A percentile compares a stretch with the other conserved stretches of the same genome.
Evolutionary conservation across 257 asterid species (phyloP).

Genomic region (Salvia miltiorrhiza): DNA sequence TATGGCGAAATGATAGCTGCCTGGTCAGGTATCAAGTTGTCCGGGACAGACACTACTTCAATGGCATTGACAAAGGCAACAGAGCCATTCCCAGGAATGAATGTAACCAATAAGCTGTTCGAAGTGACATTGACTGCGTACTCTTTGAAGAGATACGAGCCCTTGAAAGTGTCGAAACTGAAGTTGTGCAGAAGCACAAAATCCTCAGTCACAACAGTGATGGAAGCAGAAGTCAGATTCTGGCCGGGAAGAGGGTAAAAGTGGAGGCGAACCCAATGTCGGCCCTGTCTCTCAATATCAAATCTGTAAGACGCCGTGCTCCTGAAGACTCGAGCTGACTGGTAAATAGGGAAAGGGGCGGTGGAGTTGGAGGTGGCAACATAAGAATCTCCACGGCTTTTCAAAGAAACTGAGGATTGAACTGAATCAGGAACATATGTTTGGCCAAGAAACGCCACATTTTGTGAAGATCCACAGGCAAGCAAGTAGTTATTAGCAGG

Average conservation of each 20-base stretch:
- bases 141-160: constrained; percentile 57
- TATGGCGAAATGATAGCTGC: constrained; percentile 36
- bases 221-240: constrained; percentile 49
- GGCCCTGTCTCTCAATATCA: constrained; percentile 39
- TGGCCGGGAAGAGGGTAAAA: constrained; percentile 53
- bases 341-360: constrained; percentile 59
- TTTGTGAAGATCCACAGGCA: constrained; percentile 70
- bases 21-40: constrained; percentile 49
- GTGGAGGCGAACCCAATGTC: constrained; percentile 75
- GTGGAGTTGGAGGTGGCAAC: constrained; percentile 50
- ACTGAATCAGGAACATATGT: constrained; percentile 50
- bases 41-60: constrained; percentile 65
- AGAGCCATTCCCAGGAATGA: constrained; percentile 50
- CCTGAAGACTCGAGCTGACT: constrained; percentile 52
- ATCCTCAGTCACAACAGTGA: constrained; percentile 58
- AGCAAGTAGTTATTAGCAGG: constrained; percentile 57
- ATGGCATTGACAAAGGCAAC: constrained; percentile 72
- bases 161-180: constrained; percentile 39
- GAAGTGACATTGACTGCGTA: constrained; percentile 60
- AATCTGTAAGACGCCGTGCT: constrained; percentile 53
- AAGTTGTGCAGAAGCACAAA: constrained; percentile 64
- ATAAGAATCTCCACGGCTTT: constrained; percentile 38
- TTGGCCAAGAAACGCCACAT: constrained; percentile 51
- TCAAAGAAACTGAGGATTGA: constrained; percentile 42
- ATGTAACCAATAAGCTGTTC: constrained; percentile 38